Evolutionary conservation across 768 basidiomycete species (phyloP).

Genomic region (Boletus bicolor): DNA sequence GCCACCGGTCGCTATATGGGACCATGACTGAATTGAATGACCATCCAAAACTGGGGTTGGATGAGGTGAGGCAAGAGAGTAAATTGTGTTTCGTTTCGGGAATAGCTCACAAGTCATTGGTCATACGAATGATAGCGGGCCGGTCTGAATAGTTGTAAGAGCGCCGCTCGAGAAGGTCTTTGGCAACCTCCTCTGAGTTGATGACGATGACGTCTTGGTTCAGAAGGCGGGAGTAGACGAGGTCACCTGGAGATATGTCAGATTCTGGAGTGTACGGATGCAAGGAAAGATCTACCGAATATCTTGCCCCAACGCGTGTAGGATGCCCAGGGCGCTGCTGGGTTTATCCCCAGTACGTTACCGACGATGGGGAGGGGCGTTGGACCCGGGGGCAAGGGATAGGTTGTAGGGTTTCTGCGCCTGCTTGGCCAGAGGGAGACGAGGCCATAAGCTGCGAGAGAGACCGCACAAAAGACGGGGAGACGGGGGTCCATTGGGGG

Average conservation of each 20-base stretch:
- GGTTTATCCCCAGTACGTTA: slow-evolving; percentile 28
- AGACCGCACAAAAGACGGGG: slow-evolving; percentile 8
- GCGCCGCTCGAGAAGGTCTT: slow-evolving; percentile 44
- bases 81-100: not conserved
- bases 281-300: slow-evolving; percentile 23
- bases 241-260: slow-evolving; percentile 26
- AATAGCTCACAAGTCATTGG: slow-evolving; percentile 28
- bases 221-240: slow-evolving; percentile 36
- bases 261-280: slow-evolving; percentile 6
- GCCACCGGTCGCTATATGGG: slow-evolving; percentile 29
- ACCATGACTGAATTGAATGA: slow-evolving; percentile 28
- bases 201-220: slow-evolving; percentile 39
- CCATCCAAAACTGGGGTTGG: slow-evolving; percentile 26
- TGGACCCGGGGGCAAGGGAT: slow-evolving; percentile 49
- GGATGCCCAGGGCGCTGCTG: slow-evolving; percentile 29
- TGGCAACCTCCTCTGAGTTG: slow-evolving; percentile 37
- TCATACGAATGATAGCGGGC: slow-evolving; percentile 28
- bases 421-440: slow-evolving; percentile 3
- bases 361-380: slow-evolving; percentile 39
- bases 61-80: not conserved
- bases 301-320: slow-evolving; percentile 31
- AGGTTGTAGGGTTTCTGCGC: not conserved
- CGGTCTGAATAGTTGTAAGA: slow-evolving; percentile 46
- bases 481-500: slow-evolving; percentile 12
- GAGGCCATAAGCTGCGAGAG: slow-evolving; percentile 6